Conservation (phyloP, 2,329 filamentous ascomycete species). For the Cercospora citrullina region DNA sequence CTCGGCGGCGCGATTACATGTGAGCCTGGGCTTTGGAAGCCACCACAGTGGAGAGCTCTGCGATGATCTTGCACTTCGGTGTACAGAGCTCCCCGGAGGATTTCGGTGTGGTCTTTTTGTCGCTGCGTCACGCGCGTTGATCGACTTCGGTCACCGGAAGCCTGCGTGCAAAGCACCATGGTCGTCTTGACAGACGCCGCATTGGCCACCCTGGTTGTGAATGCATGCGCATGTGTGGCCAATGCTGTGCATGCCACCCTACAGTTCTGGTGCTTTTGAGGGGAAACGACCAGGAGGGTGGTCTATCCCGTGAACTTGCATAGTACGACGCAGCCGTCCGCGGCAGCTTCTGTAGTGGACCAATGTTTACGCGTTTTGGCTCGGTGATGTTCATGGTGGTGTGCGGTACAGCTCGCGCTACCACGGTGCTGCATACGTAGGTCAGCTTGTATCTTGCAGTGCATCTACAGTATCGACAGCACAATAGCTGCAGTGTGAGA, state of each 20-base stretch:
- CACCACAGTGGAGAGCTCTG: background rate
- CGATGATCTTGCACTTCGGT: background rate
- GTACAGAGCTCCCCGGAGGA: background rate
- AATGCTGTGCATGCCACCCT: background rate
- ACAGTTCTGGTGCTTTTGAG: background rate
- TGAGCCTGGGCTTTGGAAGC: background rate
- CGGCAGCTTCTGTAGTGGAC: conserved; percentile 9
- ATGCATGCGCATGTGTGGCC: background rate
- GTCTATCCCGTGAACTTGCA: conserved; percentile 8
- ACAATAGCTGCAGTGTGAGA: background rate
- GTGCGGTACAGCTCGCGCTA: background rate
- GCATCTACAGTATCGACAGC: background rate
- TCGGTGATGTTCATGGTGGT: background rate
- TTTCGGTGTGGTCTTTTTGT: background rate
- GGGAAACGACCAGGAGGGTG: conserved; percentile 1
- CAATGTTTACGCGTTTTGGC: background rate
- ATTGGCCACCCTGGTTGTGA: background rate
- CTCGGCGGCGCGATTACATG: background rate
- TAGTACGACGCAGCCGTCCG: background rate
- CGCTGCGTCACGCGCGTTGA: background rate
- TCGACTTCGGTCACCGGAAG: background rate
- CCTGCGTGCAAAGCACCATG: background rate
- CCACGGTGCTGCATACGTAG: background rate
- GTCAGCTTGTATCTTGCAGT: background rate
- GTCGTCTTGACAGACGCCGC: conserved; percentile 6